phyloP scores from a whole-genome alignment of 1,284 basidiomycete species.

The Leccinum cinnamomeum region DNA sequence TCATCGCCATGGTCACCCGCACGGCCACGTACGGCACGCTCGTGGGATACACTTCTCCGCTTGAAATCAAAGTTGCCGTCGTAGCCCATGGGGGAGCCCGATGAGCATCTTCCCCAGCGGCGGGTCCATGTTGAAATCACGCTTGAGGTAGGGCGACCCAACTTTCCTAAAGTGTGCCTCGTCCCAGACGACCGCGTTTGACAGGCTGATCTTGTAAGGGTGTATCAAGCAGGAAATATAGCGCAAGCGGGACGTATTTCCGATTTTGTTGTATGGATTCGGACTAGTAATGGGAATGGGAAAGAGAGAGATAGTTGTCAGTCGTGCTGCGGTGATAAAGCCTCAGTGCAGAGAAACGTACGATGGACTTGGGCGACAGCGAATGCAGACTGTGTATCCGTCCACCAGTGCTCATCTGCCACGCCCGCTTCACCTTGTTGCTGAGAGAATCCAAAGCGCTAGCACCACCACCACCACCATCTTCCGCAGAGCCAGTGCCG shows the following conservation, averaged over 20 bases:
- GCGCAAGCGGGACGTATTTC: constrained; percentile 75
- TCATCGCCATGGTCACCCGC: constrained; percentile 91
- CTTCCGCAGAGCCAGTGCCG: background rate
- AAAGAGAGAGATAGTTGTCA: background rate
- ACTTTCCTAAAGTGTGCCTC: constrained; percentile 99
- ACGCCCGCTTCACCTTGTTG: constrained; percentile 22
- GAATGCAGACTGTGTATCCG: constrained; percentile 51
- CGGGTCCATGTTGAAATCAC: constrained; percentile 95
- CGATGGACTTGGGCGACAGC: constrained; percentile 70
- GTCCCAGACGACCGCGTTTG: constrained; percentile 93
- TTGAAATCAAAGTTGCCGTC: constrained; percentile 94
- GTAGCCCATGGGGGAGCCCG: constrained; percentile 90
- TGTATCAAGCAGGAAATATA: constrained; percentile 91
- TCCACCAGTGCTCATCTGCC: background rate
- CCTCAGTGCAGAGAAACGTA: constrained; percentile 38
- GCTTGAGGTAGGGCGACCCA: constrained; percentile 94
- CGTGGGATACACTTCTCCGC: constrained; percentile 83
- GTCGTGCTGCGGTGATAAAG: constrained; percentile 8
- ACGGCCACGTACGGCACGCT: constrained; percentile 91
- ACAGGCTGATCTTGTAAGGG: constrained; percentile 90
- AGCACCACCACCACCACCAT: background rate
- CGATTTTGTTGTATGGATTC: constrained; percentile 83
- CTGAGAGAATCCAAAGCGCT: constrained; percentile 13
- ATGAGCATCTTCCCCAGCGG: constrained; percentile 99
- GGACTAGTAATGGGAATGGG: constrained; percentile 41